These are phyloP conservation scores for Sporothrix brasiliensis DNA, from an alignment of 2,329 filamentous ascomycete genomes.

Conservation along the genomic window DNA sequence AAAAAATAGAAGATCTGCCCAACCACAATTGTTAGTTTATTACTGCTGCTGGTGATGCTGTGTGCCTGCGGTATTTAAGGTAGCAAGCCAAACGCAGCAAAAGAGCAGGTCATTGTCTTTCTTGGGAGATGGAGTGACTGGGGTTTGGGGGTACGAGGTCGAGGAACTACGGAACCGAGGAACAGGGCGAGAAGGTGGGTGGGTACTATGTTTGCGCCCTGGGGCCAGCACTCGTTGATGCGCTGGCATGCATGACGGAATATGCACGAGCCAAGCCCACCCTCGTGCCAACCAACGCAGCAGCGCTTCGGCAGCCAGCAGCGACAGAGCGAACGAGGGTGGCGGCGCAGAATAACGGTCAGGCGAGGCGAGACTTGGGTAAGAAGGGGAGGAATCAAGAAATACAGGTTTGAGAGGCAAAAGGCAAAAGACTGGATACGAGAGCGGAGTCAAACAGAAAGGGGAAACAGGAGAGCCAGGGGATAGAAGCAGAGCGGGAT, in stretches of 20 bases:
- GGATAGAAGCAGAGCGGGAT: neutral
- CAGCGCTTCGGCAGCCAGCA: slow-evolving; percentile 36
- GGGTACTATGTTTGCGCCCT: slow-evolving; percentile 42
- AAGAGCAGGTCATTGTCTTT: slow-evolving; percentile 35
- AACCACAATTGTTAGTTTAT: slow-evolving; percentile 43
- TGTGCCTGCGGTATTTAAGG: slow-evolving; percentile 46
- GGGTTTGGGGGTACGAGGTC: slow-evolving; percentile 32
- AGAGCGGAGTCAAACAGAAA: neutral
- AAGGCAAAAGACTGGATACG: neutral
- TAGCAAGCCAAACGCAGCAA: slow-evolving; percentile 30
- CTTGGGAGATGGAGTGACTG: slow-evolving; percentile 43
- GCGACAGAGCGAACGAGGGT: neutral
- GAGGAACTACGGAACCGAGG: neutral
- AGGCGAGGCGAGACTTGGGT: neutral
- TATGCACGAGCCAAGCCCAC: slow-evolving; percentile 56
- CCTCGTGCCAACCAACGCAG: slow-evolving; percentile 50
- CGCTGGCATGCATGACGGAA: slow-evolving; percentile 57
- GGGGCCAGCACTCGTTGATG: slow-evolving; percentile 41
- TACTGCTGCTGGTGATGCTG: slow-evolving; percentile 36
- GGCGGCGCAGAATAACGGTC: neutral
- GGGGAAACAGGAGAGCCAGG: neutral
- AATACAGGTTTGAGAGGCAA: neutral
- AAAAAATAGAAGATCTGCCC: slow-evolving; percentile 44
- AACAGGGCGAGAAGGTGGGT: slow-evolving; percentile 35
- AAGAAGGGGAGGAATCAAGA: neutral